Conservation (phyloP, 2,329 filamentous ascomycete genomes). For the Alternaria brassicae region DNA sequence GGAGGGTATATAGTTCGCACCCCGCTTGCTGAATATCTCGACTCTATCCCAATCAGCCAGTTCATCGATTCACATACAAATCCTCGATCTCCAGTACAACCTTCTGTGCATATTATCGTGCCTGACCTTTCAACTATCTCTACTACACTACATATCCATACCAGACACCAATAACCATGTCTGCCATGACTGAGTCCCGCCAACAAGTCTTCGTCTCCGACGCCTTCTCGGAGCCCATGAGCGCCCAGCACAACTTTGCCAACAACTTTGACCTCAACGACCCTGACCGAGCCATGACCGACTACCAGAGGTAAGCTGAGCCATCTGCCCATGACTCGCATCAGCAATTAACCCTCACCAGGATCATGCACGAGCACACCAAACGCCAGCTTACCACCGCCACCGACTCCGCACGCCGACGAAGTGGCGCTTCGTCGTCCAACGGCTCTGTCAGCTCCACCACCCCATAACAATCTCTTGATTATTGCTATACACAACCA, state of each 20-base stretch:
- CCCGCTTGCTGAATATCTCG: conserved; percentile 17
- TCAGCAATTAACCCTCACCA: conserved; percentile 29
- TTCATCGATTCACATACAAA: conserved; percentile 8
- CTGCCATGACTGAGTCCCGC: conserved; percentile 25
- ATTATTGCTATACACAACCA: not conserved
- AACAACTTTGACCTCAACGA: conserved; percentile 54
- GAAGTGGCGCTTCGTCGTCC: conserved; percentile 30
- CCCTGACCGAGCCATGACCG: conserved; percentile 48
- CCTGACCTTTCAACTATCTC: not conserved
- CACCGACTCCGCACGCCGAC: conserved; percentile 54
- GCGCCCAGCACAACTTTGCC: conserved; percentile 54
- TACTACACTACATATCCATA: not conserved
- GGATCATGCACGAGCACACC: conserved; percentile 60
- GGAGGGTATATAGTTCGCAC: conserved; percentile 36
- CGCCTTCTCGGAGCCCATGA: conserved; percentile 52
- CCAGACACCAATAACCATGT: conserved; percentile 23
- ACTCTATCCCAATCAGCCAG: not conserved
- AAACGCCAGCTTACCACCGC: conserved; percentile 57
- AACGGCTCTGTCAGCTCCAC: conserved; percentile 29
- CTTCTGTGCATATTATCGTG: not conserved
- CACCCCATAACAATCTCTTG: conserved; percentile 20
- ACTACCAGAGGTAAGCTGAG: conserved; percentile 53
- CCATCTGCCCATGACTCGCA: not conserved
- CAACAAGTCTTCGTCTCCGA: conserved; percentile 49
- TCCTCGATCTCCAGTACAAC: conserved; percentile 7